These are phyloP conservation scores for Phytophthora tentaculata DNA, from an alignment of 352 stramenopile species.

Conservation along the genomic window DNA sequence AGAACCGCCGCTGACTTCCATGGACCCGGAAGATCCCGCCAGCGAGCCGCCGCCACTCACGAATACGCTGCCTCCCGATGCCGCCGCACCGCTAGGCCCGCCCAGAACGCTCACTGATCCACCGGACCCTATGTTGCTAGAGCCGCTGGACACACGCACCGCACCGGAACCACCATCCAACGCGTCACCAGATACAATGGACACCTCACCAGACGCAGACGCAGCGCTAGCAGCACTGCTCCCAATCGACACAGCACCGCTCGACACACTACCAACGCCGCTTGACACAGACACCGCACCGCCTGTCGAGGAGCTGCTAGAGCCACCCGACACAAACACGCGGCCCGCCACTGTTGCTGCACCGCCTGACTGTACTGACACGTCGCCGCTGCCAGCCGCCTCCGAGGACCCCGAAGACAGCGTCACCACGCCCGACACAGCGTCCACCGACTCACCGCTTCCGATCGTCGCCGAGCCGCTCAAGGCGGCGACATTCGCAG, in stretches of 20 bases:
- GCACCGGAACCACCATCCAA: constrained; percentile 27
- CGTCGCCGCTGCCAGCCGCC: background rate
- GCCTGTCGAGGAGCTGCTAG: background rate
- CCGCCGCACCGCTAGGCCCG: constrained; percentile 13
- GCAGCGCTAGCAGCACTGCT: background rate
- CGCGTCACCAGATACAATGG: constrained; percentile 25
- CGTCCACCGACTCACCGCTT: no score
- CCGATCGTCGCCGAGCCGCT: no score
- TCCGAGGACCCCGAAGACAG: background rate
- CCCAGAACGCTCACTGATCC: constrained; percentile 23
- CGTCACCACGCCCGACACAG: background rate
- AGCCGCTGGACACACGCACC: constrained; percentile 31
- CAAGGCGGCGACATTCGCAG: no score
- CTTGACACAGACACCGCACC: background rate
- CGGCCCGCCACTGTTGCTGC: background rate
- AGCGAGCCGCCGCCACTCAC: constrained; percentile 9
- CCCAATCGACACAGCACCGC: background rate
- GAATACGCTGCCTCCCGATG: constrained; percentile 14
- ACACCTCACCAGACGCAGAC: constrained; percentile 9
- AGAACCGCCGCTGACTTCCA: constrained; percentile 23
- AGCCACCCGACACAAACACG: background rate
- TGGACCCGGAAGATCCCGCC: constrained; percentile 10
- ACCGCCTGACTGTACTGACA: background rate
- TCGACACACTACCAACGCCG: background rate
- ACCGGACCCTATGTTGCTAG: constrained; percentile 14